These are phyloP conservation scores for Clitocybe nebularis DNA, from an alignment of 1,284 basidiomycete genomes.

Conservation along the genomic window DNA sequence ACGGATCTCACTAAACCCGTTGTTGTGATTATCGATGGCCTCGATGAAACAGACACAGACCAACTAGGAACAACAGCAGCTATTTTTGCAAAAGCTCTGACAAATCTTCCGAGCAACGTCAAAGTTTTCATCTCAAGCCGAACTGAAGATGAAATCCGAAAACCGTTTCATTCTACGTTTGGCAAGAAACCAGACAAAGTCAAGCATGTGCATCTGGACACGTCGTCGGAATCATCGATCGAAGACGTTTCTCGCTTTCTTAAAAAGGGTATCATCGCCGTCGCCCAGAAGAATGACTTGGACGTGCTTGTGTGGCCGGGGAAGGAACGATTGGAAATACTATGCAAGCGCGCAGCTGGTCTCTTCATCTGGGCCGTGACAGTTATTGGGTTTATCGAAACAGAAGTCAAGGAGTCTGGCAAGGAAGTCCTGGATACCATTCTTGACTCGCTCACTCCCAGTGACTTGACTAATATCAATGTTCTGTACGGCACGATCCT, in stretches of 20 bases:
- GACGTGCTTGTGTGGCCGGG: constrained; percentile 8
- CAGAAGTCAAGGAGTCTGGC: constrained; percentile 2
- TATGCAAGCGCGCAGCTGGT: constrained; percentile 6
- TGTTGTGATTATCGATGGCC: constrained; percentile 9
- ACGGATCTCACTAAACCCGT: constrained; percentile 6
- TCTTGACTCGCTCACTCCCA: constrained; percentile 2
- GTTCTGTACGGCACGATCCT: constrained; percentile 12
- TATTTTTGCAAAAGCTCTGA: constrained; percentile 3
- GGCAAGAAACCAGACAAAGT: constrained; percentile 1
- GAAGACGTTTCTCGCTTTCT: constrained; percentile 8
- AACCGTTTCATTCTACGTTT: constrained; percentile 5
- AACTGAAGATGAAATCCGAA: constrained; percentile 9
- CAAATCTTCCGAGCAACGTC: constrained; percentile 1
- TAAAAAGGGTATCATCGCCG: neutral
- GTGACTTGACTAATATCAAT: constrained; percentile 7
- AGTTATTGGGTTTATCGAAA: constrained; percentile 3
- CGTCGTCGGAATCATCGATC: constrained; percentile 5
- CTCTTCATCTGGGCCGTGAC: constrained; percentile 14
- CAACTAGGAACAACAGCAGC: constrained; percentile 3
- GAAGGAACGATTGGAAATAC: constrained; percentile 3
- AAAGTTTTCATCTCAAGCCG: constrained; percentile 12
- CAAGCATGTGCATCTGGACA: constrained; percentile 13
- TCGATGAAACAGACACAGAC: constrained; percentile 8
- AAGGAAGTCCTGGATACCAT: constrained; percentile 5
- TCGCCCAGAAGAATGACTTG: constrained; percentile 5